A percentile compares a stretch with the other conserved stretches of the same genome.
phyloP scores from a whole-genome alignment of 192 early-diverging fungal species.

The Backusella macrospora region DNA sequence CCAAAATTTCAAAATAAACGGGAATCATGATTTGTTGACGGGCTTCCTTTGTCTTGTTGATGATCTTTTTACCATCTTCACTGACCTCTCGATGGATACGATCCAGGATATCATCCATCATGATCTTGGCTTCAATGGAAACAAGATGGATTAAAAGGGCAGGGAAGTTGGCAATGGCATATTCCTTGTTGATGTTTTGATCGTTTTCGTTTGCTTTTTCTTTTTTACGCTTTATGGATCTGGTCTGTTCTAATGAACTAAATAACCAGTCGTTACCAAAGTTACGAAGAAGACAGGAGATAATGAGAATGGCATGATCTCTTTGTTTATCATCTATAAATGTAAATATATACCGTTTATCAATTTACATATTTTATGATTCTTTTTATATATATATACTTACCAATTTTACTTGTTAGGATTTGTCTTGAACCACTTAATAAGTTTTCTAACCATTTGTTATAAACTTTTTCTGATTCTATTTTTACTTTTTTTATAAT shows the following conservation, averaged over 20 bases:
- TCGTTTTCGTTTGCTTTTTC: conserved; percentile 11
- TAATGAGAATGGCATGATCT: conserved; percentile 36
- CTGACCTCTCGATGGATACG: not conserved
- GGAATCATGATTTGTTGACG: conserved; percentile 42
- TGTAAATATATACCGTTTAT: too few relatives aligned
- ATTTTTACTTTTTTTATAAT: conserved; percentile 18
- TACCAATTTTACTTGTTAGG: conserved; percentile 42
- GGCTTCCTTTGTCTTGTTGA: not conserved
- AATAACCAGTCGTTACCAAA: conserved; percentile 48
- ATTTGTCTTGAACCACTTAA: conserved; percentile 41
- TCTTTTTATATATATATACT: not conserved
- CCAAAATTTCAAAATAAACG: conserved; percentile 45
- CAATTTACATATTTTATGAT: not conserved
- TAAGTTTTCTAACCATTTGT: conserved; percentile 33
- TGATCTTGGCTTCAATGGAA: conserved; percentile 43
- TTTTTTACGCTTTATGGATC: not conserved
- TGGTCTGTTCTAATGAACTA: conserved; percentile 27
- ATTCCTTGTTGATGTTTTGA: not conserved
- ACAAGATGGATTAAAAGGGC: conserved; percentile 42
- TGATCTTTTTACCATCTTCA: conserved; percentile 6
- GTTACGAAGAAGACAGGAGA: conserved; percentile 29
- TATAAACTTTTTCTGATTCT: conserved; percentile 16
- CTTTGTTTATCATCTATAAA: conserved; percentile 31
- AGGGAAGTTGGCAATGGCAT: conserved; percentile 40
- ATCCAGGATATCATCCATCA: conserved; percentile 43